phyloP scores from a whole-genome alignment of 2,329 filamentous ascomycete species.

The Ascosphaera apis region DNA sequence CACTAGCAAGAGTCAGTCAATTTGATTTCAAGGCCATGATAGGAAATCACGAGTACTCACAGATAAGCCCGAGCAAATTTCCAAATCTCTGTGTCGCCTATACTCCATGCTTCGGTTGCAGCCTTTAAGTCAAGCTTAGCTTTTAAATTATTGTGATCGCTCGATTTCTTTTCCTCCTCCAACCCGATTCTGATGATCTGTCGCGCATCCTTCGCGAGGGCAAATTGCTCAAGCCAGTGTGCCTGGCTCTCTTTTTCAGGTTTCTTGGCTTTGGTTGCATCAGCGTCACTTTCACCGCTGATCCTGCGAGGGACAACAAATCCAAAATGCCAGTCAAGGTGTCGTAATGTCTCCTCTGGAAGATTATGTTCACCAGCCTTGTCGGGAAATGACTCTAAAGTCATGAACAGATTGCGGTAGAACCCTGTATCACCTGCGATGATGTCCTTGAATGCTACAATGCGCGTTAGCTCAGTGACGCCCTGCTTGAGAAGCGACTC shows the following conservation, averaged over 20 bases:
- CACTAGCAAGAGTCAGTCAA: conserved; percentile 17
- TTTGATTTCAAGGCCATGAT: conserved; percentile 1
- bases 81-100: conserved; percentile 42
- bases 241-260: conserved; percentile 3
- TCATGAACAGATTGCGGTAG: conserved; percentile 55
- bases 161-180: too few species aligned
- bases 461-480: conserved; percentile 38
- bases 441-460: conserved; percentile 57
- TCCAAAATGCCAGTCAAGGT: conserved; percentile 75
- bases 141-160: too few species aligned
- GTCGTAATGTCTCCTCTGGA: conserved; percentile 28
- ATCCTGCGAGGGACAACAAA: conserved; percentile 45
- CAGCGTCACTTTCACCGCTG: conserved; percentile 16
- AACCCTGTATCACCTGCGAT: conserved; percentile 46
- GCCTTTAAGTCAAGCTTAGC: too few species aligned
- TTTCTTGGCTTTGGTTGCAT: conserved; percentile 8
- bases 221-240: too few species aligned
- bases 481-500: conserved; percentile 41
- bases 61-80: conserved; percentile 36
- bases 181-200: too few species aligned
- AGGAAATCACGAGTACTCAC: conserved; percentile 9
- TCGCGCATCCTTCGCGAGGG: too few species aligned
- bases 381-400: conserved; percentile 36
- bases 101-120: conserved; percentile 30
- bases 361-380: conserved; percentile 27